Evolutionary conservation across 257 asterid species (phyloP), one percentile per base, ranked within the genome.

Genomic region (Striga asiatica): DNA sequence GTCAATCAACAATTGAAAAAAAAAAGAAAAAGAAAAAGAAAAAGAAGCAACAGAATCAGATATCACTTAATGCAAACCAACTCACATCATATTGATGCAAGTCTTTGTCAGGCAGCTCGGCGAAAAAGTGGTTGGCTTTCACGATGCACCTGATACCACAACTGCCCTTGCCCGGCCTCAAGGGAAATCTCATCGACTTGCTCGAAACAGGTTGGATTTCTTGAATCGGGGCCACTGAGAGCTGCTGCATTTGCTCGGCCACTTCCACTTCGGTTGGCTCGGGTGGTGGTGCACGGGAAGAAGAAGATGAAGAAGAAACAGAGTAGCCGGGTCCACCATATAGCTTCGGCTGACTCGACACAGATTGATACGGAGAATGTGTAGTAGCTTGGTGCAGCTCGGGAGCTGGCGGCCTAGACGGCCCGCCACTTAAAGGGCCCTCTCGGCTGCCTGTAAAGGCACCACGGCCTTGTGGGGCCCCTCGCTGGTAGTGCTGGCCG

Each of bases 311-410:
- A 4, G 48, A 41, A 2, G 48, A n/a, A 4, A 22, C 14, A 2
- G 48, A 41, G 22, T 22, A 13, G 17, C 86, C 71, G 52, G 80
- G 68, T 68, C 76, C 94, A 8, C 63, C 37, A 62, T 71, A 72
- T 2, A 82, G 66, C 46, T 21, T 37, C 27, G 80, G 70, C 58
- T 68, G 83, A 66, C 80, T 55, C 12, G 42, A 62, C 67, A 68
- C 82, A 54, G 82, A 68, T 77, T 75, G 87, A 72, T 69, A 69
- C 21, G 74, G 68, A 60, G 77, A 58, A 78, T 60, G 79, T 66
- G 80, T 78, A 37, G 35, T 1, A 41, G 95, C 95, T 91, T 87
- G 98, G 81, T 82, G 96, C 95, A 81, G 98, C 89, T 84, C 95
- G 95, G 96, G 81, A 56, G 74, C 65, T 11, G 85, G 81, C 54